Percentiles rank a stretch among this genome's conserved stretches.
These are phyloP conservation scores for Eimeria nieschulzi DNA, from an alignment of 169 alveolate species.

Conservation along the genomic window DNA sequence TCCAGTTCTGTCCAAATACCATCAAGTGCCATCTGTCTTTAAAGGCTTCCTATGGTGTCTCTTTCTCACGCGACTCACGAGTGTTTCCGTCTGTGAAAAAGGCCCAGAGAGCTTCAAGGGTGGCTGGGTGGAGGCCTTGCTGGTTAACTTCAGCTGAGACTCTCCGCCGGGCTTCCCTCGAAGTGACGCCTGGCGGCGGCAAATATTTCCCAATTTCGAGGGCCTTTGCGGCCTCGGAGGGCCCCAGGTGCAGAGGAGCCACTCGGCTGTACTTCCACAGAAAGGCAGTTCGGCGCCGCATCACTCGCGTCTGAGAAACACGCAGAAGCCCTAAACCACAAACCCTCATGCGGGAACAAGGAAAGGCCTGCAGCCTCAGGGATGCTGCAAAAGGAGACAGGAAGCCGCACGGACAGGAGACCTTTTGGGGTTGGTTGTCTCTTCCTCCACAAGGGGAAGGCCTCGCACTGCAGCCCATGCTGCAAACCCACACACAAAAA, in stretches of 20 bases:
- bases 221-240: neutral
- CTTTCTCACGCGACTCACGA: no score
- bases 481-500: neutral
- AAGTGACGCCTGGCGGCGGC: neutral
- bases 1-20: no score
- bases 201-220: neutral
- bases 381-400: neutral
- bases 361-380: no score
- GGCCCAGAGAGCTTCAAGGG: slow-evolving; percentile 61
- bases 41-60: no score
- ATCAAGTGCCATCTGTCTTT: no score
- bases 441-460: slow-evolving; percentile 7
- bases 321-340: neutral
- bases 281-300: neutral
- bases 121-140: slow-evolving; percentile 75
- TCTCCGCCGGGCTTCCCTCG: slow-evolving; percentile 15
- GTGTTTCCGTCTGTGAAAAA: slow-evolving; percentile 41
- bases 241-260: neutral
- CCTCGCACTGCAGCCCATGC: slow-evolving; percentile 9
- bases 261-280: neutral
- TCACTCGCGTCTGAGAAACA: neutral
- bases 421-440: neutral
- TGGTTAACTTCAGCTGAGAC: slow-evolving; percentile 67
- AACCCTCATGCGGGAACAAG: neutral
- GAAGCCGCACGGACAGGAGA: neutral